Evolutionary conservation across 345 rosid genomes (phyloP).

Genomic region (Trapa bicornis): DNA sequence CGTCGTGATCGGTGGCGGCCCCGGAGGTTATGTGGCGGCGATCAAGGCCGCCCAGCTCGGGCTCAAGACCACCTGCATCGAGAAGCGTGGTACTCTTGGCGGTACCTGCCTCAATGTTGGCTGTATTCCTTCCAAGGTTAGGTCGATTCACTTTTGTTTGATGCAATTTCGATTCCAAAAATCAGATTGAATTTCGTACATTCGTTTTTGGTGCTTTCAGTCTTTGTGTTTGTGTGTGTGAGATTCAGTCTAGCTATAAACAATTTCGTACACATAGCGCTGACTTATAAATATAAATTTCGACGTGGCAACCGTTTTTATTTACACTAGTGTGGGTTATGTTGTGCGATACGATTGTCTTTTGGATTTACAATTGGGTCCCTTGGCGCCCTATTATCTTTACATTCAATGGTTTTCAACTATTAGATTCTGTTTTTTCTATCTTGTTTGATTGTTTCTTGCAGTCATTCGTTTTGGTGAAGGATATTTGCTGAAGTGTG

Average conservation of each 20-base stretch:
- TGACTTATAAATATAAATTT: too few species aligned
- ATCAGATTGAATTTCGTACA: too few species aligned
- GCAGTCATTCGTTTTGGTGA: neutral
- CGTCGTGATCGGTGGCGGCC: slow-evolving; percentile 93
- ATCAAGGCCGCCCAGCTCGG: slow-evolving; percentile 98
- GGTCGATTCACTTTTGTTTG: neutral
- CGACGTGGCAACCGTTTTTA: neutral
- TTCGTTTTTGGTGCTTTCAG: too few species aligned
- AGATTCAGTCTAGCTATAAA: too few species aligned
- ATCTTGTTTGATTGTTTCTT: neutral
- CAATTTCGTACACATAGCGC: too few species aligned
- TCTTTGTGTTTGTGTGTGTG: too few species aligned
- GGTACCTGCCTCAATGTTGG: slow-evolving; percentile 99
- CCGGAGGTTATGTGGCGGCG: slow-evolving; percentile 99
- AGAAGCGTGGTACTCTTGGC: slow-evolving; percentile 92
- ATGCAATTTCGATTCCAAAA: too few species aligned
- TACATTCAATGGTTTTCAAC: too few species aligned
- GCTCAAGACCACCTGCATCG: slow-evolving; percentile 93
- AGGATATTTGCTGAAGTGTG: neutral
- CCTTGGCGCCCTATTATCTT: too few species aligned
- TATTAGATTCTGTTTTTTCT: neutral
- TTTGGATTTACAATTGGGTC: too few species aligned
- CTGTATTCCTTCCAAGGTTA: slow-evolving; percentile 96
- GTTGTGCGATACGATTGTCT: too few species aligned
- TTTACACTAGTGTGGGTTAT: neutral